phyloP scores from a whole-genome alignment of 2,329 filamentous ascomycete species.

The Rhinocladiella similis region DNA sequence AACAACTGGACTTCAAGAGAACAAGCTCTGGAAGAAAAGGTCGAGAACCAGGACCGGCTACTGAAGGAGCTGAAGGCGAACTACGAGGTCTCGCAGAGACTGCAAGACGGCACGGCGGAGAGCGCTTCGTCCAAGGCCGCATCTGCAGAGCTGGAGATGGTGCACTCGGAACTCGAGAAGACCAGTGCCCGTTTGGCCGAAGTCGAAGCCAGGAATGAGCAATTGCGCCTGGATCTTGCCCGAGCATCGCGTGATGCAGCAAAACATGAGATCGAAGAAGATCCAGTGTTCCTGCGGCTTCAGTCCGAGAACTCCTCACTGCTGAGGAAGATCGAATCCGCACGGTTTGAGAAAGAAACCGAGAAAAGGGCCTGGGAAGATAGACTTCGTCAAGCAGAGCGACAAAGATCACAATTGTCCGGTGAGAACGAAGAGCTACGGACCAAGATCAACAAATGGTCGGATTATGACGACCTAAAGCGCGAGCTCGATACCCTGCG shows the following conservation, averaged over 20 bases:
- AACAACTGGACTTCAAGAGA: slow-evolving; percentile 97
- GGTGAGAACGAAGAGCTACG: slow-evolving; percentile 80
- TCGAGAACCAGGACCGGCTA: slow-evolving; percentile 88
- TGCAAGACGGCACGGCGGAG: slow-evolving; percentile 67
- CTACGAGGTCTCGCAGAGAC: slow-evolving; percentile 91
- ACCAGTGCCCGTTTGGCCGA: slow-evolving; percentile 85
- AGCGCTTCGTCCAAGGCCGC: slow-evolving; percentile 66
- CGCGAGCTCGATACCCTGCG: slow-evolving; percentile 88
- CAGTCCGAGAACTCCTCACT: slow-evolving; percentile 92
- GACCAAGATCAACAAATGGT: slow-evolving; percentile 81
- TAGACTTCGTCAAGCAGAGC: slow-evolving; percentile 74
- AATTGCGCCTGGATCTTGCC: slow-evolving; percentile 84
- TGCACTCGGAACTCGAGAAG: slow-evolving; percentile 85
- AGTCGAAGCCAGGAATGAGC: slow-evolving; percentile 90
- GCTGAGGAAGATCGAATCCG: slow-evolving; percentile 81
- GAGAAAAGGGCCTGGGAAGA: slow-evolving; percentile 75
- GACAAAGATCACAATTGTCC: slow-evolving; percentile 71
- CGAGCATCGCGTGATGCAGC: slow-evolving; percentile 72
- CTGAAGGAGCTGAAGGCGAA: slow-evolving; percentile 94
- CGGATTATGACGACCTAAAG: slow-evolving; percentile 94
- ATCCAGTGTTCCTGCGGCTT: slow-evolving; percentile 83
- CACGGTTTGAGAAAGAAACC: slow-evolving; percentile 78
- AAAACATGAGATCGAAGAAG: slow-evolving; percentile 71
- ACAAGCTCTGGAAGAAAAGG: slow-evolving; percentile 84
- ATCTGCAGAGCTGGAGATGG: slow-evolving; percentile 89